Percentiles rank a stretch among this genome's conserved stretches.
These are phyloP conservation scores for Acacia acuminata DNA, from an alignment of 306 rosid species.

Conservation along the genomic window DNA sequence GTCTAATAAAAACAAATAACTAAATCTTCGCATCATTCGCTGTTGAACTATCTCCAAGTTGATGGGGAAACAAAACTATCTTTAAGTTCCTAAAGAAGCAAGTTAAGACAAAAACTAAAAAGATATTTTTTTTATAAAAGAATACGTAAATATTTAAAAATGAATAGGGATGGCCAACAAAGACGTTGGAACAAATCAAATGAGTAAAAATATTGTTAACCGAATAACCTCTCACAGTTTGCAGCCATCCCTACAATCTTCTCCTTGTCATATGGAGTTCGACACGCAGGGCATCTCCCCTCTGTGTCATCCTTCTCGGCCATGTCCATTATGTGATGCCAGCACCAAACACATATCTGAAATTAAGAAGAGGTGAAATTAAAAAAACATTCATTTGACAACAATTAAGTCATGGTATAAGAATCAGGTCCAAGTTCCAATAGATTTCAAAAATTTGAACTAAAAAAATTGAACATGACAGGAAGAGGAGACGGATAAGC, in stretches of 20 bases:
- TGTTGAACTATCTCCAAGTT: conserved; percentile 8
- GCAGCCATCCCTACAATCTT: conserved; percentile 94
- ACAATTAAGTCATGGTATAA: background rate
- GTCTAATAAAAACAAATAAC: background rate
- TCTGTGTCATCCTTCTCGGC: conserved; percentile 97
- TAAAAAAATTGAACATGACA: background rate
- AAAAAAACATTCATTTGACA: background rate
- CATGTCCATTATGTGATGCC: conserved; percentile 98
- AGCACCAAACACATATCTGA: conserved; percentile 99
- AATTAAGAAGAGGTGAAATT: conserved; percentile 27
- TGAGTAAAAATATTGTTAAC: conserved; percentile 23
- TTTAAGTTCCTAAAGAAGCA: background rate
- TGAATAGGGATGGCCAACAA: background rate
- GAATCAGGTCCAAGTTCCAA: background rate
- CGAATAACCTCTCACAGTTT: conserved; percentile 72
- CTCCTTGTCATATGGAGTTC: conserved; percentile 89
- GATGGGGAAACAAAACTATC: background rate
- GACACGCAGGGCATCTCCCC: conserved; percentile 98
- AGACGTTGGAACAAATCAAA: background rate
- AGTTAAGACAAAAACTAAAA: background rate
- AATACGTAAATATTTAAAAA: background rate
- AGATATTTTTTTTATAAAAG: background rate
- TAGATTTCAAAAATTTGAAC: background rate
- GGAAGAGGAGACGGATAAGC: background rate
- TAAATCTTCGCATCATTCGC: background rate